Evolutionary conservation across 2,329 filamentous ascomycete genomes (phyloP).

Genomic region (Colletotrichum liaoningense): DNA sequence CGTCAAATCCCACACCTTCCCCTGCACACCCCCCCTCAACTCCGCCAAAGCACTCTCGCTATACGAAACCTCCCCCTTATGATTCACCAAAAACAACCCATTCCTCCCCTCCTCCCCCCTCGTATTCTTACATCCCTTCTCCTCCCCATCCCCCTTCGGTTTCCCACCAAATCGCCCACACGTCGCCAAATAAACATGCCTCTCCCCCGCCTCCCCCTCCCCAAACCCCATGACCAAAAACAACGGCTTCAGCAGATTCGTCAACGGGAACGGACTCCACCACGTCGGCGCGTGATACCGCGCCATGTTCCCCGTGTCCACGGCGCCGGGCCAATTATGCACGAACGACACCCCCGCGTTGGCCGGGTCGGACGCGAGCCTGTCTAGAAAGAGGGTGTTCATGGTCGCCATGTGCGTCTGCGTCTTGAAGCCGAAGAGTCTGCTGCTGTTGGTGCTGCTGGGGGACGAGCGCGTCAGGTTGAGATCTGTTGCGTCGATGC

Average conservation of each 20-base stretch:
- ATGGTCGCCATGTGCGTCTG: conserved; percentile 33
- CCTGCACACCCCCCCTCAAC: conserved; percentile 18
- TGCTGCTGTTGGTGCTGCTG: background rate
- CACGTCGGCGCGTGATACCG: conserved; percentile 16
- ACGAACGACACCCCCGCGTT: conserved; percentile 40
- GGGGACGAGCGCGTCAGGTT: conserved; percentile 32
- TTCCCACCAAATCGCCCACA: conserved; percentile 18
- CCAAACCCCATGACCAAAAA: conserved; percentile 18
- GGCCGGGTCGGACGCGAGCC: conserved; percentile 33
- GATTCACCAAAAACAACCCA: conserved; percentile 26
- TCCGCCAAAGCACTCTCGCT: conserved; percentile 2
- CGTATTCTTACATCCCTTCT: background rate
- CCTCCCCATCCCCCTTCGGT: background rate
- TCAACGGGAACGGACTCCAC: conserved; percentile 20
- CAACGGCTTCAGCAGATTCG: conserved; percentile 24
- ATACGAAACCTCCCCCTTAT: conserved; percentile 28
- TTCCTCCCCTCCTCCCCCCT: background rate
- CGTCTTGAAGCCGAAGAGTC: conserved; percentile 40
- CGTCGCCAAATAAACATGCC: conserved; percentile 32
- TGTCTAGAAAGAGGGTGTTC: conserved; percentile 41
- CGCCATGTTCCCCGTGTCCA: conserved; percentile 40
- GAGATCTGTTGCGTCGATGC: conserved; percentile 39
- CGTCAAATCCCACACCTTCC: conserved; percentile 33
- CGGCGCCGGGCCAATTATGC: conserved; percentile 44
- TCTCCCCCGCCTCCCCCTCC: conserved; percentile 23